Evolutionary conservation across 2,329 filamentous ascomycete genomes (phyloP).

Genomic region (Nannizzia gypsea): DNA sequence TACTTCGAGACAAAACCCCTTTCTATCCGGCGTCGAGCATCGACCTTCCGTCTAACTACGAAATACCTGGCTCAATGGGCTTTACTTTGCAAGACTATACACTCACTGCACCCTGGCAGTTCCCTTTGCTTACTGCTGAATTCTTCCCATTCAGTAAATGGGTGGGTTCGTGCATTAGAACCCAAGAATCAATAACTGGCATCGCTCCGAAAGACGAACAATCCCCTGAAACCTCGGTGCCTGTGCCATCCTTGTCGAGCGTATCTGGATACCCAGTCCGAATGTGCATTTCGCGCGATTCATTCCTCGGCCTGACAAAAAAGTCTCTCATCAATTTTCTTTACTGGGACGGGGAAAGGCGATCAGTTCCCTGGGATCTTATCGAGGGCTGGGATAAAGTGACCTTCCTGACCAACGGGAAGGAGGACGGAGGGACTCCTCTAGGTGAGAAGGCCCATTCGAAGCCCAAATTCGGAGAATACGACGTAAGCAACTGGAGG

Average conservation of each 20-base stretch:
- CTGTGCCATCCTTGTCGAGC: neutral
- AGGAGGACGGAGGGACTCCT: neutral
- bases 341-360: constrained; percentile 12
- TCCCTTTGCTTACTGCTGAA: constrained; percentile 11
- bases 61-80: neutral
- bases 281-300: constrained; percentile 12
- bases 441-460: neutral
- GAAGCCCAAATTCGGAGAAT: neutral
- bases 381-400: constrained; percentile 12
- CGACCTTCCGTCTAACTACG: constrained; percentile 11
- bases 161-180: constrained; percentile 12
- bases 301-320: constrained; percentile 4
- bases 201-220: neutral
- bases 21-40: constrained; percentile 9
- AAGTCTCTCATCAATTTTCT: constrained; percentile 11
- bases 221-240: neutral
- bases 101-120: constrained; percentile 14
- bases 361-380: constrained; percentile 13
- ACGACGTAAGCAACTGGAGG: constrained; percentile 35
- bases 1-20: constrained; percentile 12
- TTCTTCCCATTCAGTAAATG: constrained; percentile 14
- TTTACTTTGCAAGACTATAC: constrained; percentile 15
- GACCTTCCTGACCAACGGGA: constrained; percentile 5
- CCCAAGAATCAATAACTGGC: constrained; percentile 10
- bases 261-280: constrained; percentile 12